Base-by-base conservation (phyloP, 2,329 filamentous ascomycete species). In the Aspergillus sp. region DNA sequence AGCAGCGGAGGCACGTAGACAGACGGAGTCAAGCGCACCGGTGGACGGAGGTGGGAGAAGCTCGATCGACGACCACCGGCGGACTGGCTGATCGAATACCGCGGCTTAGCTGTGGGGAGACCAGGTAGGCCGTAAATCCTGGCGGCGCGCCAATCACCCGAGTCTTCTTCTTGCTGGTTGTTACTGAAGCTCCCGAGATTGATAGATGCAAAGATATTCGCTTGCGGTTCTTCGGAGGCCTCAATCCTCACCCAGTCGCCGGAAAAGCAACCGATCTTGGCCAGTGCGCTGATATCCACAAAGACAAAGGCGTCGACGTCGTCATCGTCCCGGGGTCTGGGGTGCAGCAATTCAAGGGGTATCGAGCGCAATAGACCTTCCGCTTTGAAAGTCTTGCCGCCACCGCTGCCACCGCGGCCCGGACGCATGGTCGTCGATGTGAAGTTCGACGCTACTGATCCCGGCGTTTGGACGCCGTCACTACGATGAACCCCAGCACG, bases 241-340 rank as follows among this genome's bases (percentile, higher is more conserved):
- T 95, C 88, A 7, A 96, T 75, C 26, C 85, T 83, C 7, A 95
- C 88, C 93, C 93, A 98, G 62, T 98, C 93, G 29, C 93, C 93
- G 0, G 91, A 97, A 63, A 98, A 98, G 66, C 91, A 97, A 10
- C 91, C 90, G 45, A 98, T 85, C 56, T 90, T 89, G 9, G 88
- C 85, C 19, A 98, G 70, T 1, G 88, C 87, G 48, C 81, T 83
- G 5, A 94, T 85, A 57, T 96, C 89, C 4, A 98, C 90, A 59
- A 91, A 98, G 2, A 97, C 79, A 42, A 93, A 82, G 1, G 88
- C 83, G 56, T 85, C 81, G 57, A 94, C 85, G 54, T 95, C 89
- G 51, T 98, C 93, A 50, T 96, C 89, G 28, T 82, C 79, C 0
- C 76, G 67, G 2, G 93, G 91, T 55, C 86, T 90, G 0, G 93